Conservation (phyloP, 129 eudicot genomes). For the Pseudognaphalium luteoalbum region DNA sequence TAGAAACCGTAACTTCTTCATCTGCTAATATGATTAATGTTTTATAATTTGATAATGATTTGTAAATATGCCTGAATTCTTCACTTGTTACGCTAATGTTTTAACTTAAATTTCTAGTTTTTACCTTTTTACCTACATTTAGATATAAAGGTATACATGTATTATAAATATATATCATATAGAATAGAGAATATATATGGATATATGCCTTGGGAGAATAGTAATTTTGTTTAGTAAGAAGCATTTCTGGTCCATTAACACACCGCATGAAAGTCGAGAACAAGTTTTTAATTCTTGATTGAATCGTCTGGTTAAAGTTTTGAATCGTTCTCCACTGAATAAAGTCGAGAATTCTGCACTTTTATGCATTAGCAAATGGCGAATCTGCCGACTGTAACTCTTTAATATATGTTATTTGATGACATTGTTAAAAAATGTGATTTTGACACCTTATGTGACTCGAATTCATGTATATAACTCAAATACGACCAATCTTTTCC, state of each 20-base stretch:
- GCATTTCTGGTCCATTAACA: not conserved
- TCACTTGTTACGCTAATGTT: not conserved
- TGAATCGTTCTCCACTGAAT: too few relatives aligned
- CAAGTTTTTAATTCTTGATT: not conserved
- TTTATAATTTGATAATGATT: not conserved
- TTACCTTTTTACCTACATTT: too few relatives aligned
- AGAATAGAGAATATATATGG: too few relatives aligned
- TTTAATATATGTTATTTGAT: not conserved
- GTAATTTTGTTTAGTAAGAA: not conserved
- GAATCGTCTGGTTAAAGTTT: too few relatives aligned
- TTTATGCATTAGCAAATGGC: not conserved
- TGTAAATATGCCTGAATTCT: constrained; percentile 7
- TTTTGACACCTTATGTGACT: too few relatives aligned
- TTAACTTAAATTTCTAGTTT: not conserved
- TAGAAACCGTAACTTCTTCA: constrained; percentile 41
- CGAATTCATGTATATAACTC: too few relatives aligned
- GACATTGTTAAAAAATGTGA: too few relatives aligned
- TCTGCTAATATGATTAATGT: not conserved
- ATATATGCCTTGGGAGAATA: not conserved
- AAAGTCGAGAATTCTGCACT: not conserved
- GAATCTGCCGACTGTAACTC: not conserved
- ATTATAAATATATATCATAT: not conserved
- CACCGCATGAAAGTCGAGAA: not conserved
- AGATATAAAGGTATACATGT: not conserved
- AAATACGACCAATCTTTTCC: too few relatives aligned